Evolutionary conservation across 805 yeast genomes (phyloP), one percentile per base, ranked within the genome.

Genomic region (Yamadazyma sp.): DNA sequence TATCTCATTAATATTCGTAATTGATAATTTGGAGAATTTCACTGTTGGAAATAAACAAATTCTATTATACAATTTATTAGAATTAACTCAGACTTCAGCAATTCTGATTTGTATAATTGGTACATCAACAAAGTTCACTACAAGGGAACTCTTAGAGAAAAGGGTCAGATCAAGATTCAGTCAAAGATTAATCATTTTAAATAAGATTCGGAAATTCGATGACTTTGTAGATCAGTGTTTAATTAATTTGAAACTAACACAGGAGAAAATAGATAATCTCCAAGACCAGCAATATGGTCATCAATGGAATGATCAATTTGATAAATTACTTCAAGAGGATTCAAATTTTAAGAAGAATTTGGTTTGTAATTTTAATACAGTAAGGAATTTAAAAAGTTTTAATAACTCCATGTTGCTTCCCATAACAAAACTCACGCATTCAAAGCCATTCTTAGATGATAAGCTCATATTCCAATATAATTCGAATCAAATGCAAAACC

Each of bases 91-190:
- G 52, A 72, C 62, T 38, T 70, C 78, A 13, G 69, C 75, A 2
- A 69, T 76, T 2, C 95, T 96, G 1, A 78, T 89, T 4, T 75
- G 93, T 33, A 85, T 91, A 5, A 57, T 93, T 30, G 97, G 98
- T 2, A 59, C 82, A 9, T 80, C 94, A 1, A 73, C 89, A 1
- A 79, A 82, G 35, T 66, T 86, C 31, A 86, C 85, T 5, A 73
- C 87, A 0, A 69, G 89, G 32, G 97, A 91, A 48, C 69, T 78
- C 48, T 64, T 93, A 30, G 99, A 93, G 52, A 93, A 91, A 52
- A 72, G 99, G 49, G 98, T 93, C 1, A 74, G 87, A 46, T 82
- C 94, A 38, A 65, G 99, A 44, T 93, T 89, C 55, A 80, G 93
- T 12, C 96, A 91, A 52, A 64, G 95, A 32, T 59, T 83, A 2